phyloP scores from a whole-genome alignment of 208 protist genomes.

The Paratrypanosoma confusum region DNA sequence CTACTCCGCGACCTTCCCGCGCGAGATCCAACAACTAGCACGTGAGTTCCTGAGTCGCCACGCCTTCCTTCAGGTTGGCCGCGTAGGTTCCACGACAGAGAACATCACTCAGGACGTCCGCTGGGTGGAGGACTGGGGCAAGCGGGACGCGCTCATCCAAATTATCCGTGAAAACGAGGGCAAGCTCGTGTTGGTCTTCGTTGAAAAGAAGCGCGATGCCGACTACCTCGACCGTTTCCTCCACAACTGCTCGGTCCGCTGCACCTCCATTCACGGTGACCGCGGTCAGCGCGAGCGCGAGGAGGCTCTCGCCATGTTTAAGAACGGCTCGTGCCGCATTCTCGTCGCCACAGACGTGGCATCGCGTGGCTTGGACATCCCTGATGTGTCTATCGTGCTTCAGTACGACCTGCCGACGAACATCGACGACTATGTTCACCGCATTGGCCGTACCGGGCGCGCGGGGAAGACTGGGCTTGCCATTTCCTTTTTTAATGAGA shows the following conservation, averaged over 20 bases:
- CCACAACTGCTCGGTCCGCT: slow-evolving; percentile 54
- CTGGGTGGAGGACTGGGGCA: slow-evolving; percentile 81
- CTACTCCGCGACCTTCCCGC: slow-evolving; percentile 99
- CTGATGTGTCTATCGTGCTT: slow-evolving; percentile 95
- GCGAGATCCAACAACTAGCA: slow-evolving; percentile 97
- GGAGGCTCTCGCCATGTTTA: slow-evolving; percentile 86
- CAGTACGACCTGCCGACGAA: slow-evolving; percentile 97
- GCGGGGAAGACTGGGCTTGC: slow-evolving; percentile 94
- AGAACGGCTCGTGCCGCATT: slow-evolving; percentile 72
- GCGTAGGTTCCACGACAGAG: slow-evolving; percentile 96
- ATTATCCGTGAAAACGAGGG: slow-evolving; percentile 56
- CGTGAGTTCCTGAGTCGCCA: slow-evolving; percentile 95
- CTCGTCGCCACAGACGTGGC: slow-evolving; percentile 98
- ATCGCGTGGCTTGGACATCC: slow-evolving; percentile 96
- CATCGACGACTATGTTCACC: slow-evolving; percentile 99
- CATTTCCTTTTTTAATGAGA: slow-evolving; percentile 95
- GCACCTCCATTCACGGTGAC: slow-evolving; percentile 96
- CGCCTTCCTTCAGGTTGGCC: slow-evolving; percentile 96
- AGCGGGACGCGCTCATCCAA: slow-evolving; percentile 57
- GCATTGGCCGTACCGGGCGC: slow-evolving; percentile 99
- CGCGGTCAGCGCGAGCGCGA: slow-evolving; percentile 89
- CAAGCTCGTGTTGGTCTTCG: slow-evolving; percentile 92
- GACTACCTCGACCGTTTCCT: slow-evolving; percentile 93
- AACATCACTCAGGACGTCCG: slow-evolving; percentile 95
- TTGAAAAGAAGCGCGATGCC: slow-evolving; percentile 98